Percentiles rank a stretch among this genome's conserved stretches.
Conservation (phyloP, 139 green algal genomes). For the Volvox reticuliferus region DNA sequence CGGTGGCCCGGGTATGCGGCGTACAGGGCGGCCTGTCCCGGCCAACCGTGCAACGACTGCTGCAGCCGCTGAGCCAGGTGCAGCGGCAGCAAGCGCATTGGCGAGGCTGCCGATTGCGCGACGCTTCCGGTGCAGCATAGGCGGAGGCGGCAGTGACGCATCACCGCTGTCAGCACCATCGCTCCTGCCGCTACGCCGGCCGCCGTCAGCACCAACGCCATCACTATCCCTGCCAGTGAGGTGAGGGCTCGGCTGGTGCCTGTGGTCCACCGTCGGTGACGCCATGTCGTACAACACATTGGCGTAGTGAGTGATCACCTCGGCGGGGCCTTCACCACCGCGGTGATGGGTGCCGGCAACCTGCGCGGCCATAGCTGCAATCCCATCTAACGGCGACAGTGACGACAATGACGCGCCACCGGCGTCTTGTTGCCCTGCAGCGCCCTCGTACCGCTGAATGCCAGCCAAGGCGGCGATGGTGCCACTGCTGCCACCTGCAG, state of each 20-base stretch:
- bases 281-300: constrained; percentile 26
- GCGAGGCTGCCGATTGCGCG: neutral
- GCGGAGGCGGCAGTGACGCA: neutral
- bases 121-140: neutral
- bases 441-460: constrained; percentile 7
- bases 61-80: neutral
- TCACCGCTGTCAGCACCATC: neutral
- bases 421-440: neutral
- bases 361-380: neutral
- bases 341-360: neutral
- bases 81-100: neutral
- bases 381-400: neutral
- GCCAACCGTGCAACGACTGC: neutral
- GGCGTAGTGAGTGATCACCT: constrained; percentile 33
- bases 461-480: neutral
- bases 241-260: neutral
- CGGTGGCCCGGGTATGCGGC: neutral
- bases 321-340: neutral
- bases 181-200: neutral
- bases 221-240: neutral
- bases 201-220: neutral
- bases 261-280: neutral
- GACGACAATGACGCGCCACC: neutral
- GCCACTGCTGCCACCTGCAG: neutral
- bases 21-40: neutral